Percentiles rank a stretch among this genome's conserved stretches.
Conservation (phyloP, 805 yeast species). For the Nakazawaea peltata region DNA sequence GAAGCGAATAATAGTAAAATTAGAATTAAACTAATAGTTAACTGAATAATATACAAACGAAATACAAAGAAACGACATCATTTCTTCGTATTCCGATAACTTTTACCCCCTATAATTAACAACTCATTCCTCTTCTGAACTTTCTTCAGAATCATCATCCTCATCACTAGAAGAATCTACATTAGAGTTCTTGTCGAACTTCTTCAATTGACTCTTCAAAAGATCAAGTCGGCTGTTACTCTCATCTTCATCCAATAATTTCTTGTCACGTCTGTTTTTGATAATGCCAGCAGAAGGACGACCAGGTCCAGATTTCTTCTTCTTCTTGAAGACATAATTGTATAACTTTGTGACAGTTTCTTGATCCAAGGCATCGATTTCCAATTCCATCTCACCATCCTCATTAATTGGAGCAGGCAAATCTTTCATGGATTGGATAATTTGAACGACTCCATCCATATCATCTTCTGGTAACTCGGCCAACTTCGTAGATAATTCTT, state of each 20-base stretch:
- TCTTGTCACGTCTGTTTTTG: conserved; percentile 37
- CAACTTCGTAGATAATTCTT: conserved; percentile 82
- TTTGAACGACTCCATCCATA: conserved; percentile 73
- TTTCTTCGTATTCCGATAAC: no score
- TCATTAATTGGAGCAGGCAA: conserved; percentile 45
- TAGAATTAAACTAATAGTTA: no score
- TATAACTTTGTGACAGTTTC: conserved; percentile 75
- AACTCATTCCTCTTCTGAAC: conserved; percentile 62
- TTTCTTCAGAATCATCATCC: conserved; percentile 54
- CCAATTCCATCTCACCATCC: conserved; percentile 94
- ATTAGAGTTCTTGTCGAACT: conserved; percentile 45
- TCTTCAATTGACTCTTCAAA: conserved; percentile 68
- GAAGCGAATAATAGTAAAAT: no score
- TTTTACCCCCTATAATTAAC: no score
- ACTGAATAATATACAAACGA: no score
- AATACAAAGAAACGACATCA: no score
- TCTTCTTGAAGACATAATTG: conserved; percentile 61
- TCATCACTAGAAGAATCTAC: conserved; percentile 23
- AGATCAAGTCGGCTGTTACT: conserved; percentile 60
- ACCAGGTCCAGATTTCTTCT: conserved; percentile 24
- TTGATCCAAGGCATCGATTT: conserved; percentile 87
- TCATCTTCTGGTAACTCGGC: conserved; percentile 69
- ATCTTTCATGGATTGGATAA: conserved; percentile 72
- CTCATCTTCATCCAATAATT: conserved; percentile 58
- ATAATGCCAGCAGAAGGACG: conserved; percentile 5